Evolutionary conservation across 352 stramenopile genomes (phyloP), one percentile per base, ranked within the genome.

Genomic region (Thalassiosira mediterranea): DNA sequence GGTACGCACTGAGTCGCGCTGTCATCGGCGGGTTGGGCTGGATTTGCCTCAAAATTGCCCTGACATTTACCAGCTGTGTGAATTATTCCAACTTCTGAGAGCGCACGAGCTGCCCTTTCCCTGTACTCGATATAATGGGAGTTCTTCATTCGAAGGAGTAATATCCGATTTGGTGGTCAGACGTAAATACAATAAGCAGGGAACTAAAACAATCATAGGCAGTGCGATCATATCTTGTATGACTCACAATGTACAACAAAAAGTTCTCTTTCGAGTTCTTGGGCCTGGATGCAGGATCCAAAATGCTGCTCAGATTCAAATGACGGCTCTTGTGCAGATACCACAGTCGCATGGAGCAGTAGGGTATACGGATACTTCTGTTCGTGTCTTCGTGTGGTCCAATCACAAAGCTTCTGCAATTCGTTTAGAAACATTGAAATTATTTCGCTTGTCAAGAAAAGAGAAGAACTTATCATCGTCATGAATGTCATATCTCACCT

Each of bases 51-150:
- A 64, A 58, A 67, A 59, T 80, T 70, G 7, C 76, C 76, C 54
- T 84, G 76, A 21, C 76, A 84, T 56, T 84, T 77, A 4, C 76
- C 76, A 34, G 58, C 68, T 42, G 57, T 73, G 44, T 84, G 57
- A 58, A 84, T 74, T 11, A 70, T 61, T n/a, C 54, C 70, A 44
- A 84, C 81, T 56, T 74, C 56, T 13, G 76, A 80, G 40, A 84
- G 38, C 28, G 57, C 63, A 17, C 51, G 25, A 23, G 76, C 76
- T 51, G 70, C 70, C 26, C 49, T 37, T 67, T 84, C 76, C 17
- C 76, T 40, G 54, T 77, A 81, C 32, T 84, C 64, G 17, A 84
- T 65, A 25, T 74, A 84, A 40, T 78, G 66, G 37, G 72, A 81
- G 58, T 70, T 76, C 49, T 72, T 8, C 8, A 11, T 48, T 34